phyloP scores from a whole-genome alignment of 352 stramenopile genomes.

The Globisporangium canariense region DNA sequence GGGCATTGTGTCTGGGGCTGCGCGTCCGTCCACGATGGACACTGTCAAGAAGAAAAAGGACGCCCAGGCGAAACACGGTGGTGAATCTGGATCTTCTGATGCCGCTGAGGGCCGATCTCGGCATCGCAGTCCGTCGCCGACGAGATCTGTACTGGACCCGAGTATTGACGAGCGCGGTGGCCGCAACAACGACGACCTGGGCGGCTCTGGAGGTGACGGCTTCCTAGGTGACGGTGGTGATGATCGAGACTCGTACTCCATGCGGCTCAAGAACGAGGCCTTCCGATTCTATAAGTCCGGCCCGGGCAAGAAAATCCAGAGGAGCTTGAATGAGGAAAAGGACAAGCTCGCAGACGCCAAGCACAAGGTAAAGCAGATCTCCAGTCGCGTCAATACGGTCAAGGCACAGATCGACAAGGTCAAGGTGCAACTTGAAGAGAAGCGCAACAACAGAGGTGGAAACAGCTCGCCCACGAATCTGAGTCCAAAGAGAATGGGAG shows the following conservation, averaged over 20 bases:
- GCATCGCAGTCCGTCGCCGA: slow-evolving; percentile 35
- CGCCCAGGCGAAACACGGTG: slow-evolving; percentile 8
- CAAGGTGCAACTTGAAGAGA: slow-evolving; percentile 59
- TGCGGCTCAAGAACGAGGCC: slow-evolving; percentile 56
- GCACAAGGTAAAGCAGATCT: slow-evolving; percentile 69
- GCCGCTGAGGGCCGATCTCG: slow-evolving; percentile 13
- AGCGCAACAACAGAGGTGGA: slow-evolving; percentile 35
- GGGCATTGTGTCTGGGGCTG: slow-evolving; percentile 45
- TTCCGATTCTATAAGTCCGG: slow-evolving; percentile 69
- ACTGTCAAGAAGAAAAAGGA: slow-evolving; percentile 36
- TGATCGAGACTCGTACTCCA: slow-evolving; percentile 15
- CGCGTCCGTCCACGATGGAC: slow-evolving; percentile 67
- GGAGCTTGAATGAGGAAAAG: slow-evolving; percentile 68
- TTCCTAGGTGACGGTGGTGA: slow-evolving; percentile 1
- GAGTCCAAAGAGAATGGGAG: not conserved
- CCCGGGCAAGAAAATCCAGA: slow-evolving; percentile 53
- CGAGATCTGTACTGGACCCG: slow-evolving; percentile 18
- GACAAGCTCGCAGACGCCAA: slow-evolving; percentile 69
- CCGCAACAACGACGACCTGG: slow-evolving; percentile 19
- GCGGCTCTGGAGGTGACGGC: slow-evolving; percentile 13
- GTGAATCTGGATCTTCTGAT: not conserved
- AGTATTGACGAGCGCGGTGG: slow-evolving; percentile 12
- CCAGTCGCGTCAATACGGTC: slow-evolving; percentile 64
- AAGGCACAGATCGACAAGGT: slow-evolving; percentile 78
- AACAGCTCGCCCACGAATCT: slow-evolving; percentile 7